These are phyloP conservation scores for Fusarium chlamydosporum DNA, from an alignment of 2,329 filamentous ascomycete species.

Conservation along the genomic window DNA sequence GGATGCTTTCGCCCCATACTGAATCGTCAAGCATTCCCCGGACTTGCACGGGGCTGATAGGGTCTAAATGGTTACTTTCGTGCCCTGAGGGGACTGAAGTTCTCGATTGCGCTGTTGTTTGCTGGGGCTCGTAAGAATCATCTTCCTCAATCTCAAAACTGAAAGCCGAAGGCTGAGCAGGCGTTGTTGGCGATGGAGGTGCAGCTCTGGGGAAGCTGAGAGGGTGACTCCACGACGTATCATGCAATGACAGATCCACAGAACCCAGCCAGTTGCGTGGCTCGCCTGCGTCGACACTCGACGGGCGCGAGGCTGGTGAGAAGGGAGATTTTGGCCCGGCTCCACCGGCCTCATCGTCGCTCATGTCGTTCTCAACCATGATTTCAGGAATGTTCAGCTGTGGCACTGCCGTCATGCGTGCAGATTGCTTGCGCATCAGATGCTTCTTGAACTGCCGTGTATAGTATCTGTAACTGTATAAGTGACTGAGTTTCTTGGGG, in stretches of 20 bases:
- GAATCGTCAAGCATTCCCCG: conserved; percentile 89
- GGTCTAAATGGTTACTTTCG: conserved; percentile 65
- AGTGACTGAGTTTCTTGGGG: not conserved
- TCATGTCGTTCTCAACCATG: conserved; percentile 83
- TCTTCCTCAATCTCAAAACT: conserved; percentile 71
- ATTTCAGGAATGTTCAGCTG: conserved; percentile 91
- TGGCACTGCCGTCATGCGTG: conserved; percentile 83
- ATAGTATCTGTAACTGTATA: conserved; percentile 73
- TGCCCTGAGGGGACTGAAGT: conserved; percentile 66
- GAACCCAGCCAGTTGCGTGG: conserved; percentile 61
- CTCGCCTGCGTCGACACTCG: conserved; percentile 53
- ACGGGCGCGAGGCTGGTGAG: conserved; percentile 40
- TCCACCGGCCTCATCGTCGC: conserved; percentile 53
- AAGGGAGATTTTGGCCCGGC: conserved; percentile 44
- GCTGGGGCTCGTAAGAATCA: conserved; percentile 47
- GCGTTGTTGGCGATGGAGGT: conserved; percentile 57
- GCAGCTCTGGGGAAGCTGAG: conserved; percentile 68
- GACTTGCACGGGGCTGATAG: conserved; percentile 73
- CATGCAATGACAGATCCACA: conserved; percentile 59
- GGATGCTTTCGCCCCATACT: conserved; percentile 92
- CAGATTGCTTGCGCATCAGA: conserved; percentile 78
- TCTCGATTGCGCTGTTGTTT: conserved; percentile 55
- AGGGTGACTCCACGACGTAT: conserved; percentile 60
- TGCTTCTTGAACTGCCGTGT: conserved; percentile 83
- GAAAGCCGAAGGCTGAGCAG: conserved; percentile 68